A percentile compares a stretch with the other conserved stretches of the same genome.
Conservation (phyloP, 768 basidiomycete genomes). For the Podaxis sp. region DNA sequence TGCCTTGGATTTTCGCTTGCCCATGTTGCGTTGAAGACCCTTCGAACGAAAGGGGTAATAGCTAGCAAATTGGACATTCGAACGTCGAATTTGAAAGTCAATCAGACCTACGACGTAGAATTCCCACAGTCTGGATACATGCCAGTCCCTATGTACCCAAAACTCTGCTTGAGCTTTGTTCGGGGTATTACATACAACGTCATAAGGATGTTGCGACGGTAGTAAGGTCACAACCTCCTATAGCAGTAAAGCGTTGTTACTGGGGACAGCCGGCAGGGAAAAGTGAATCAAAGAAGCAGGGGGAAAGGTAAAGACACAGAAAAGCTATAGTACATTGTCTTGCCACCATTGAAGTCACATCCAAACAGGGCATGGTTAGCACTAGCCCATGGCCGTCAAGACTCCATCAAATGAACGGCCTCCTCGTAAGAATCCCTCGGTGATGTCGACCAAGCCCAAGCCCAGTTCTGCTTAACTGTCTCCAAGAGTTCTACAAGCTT, state of each 20-base stretch:
- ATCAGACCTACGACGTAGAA: not conserved
- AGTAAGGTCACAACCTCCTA: not conserved
- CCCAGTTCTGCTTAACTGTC: constrained; percentile 50
- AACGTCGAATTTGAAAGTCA: not conserved
- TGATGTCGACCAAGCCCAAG: constrained; percentile 59
- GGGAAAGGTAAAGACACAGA: not conserved
- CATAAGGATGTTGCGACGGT: not conserved
- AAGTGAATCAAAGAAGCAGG: not conserved
- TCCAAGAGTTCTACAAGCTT: constrained; percentile 38
- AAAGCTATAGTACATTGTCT: not conserved
- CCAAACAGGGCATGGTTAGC: not conserved
- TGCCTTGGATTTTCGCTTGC: constrained; percentile 14
- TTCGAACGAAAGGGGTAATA: not conserved
- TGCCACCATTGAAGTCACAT: not conserved
- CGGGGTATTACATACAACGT: not conserved
- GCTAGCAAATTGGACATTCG: not conserved
- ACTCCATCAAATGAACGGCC: constrained; percentile 31
- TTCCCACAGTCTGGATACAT: constrained; percentile 1
- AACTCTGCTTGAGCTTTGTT: not conserved
- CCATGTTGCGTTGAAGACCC: constrained; percentile 3
- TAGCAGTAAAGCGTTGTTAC: too few relatives aligned
- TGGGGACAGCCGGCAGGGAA: not conserved
- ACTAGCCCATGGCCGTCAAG: constrained; percentile 6
- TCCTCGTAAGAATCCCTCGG: constrained; percentile 39
- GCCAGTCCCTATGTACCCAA: not conserved